Percentiles rank a stretch among this genome's conserved stretches.
phyloP scores from a whole-genome alignment of 345 rosid species.

The Microthlaspi erraticum region DNA sequence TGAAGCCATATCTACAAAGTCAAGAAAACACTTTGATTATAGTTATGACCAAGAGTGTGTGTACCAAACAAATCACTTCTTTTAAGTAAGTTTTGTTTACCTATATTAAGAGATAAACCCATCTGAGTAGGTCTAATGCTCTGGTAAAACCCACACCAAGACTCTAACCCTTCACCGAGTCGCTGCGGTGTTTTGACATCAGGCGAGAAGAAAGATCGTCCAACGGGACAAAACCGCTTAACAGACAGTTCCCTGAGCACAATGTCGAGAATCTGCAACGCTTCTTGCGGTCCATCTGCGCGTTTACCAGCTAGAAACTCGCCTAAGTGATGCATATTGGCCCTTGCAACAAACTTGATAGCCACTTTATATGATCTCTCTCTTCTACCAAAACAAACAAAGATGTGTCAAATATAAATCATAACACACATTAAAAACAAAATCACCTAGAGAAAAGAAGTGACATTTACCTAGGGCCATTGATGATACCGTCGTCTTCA shows the following conservation, averaged over 20 bases:
- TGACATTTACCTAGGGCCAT: constrained; percentile 76
- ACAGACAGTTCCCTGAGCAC: constrained; percentile 88
- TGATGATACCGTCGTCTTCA: constrained; percentile 72
- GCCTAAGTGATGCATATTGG: constrained; percentile 86
- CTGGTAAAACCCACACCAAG: constrained; percentile 98
- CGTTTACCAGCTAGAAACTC: constrained; percentile 92
- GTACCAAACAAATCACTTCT: constrained; percentile 9
- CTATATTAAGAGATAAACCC: constrained; percentile 95
- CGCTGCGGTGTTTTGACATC: constrained; percentile 73
- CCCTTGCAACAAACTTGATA: constrained; percentile 79
- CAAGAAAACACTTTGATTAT: constrained; percentile 16
- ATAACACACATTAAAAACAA: background rate
- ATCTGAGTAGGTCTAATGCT: constrained; percentile 97
- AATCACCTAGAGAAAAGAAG: background rate
- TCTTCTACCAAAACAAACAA: constrained; percentile 58
- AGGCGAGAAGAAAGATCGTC: constrained; percentile 95
- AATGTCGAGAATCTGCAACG: constrained; percentile 85
- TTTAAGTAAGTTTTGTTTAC: constrained; percentile 44
- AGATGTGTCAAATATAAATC: background rate
- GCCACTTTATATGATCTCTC: constrained; percentile 82
- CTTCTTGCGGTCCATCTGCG: constrained; percentile 92
- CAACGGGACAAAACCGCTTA: constrained; percentile 82
- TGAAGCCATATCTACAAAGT: constrained; percentile 82
- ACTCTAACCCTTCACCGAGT: constrained; percentile 96
- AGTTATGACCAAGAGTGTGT: background rate